These are phyloP conservation scores for Scedosporium dehoogii DNA, from an alignment of 2,329 filamentous ascomycete species.

Conservation along the genomic window DNA sequence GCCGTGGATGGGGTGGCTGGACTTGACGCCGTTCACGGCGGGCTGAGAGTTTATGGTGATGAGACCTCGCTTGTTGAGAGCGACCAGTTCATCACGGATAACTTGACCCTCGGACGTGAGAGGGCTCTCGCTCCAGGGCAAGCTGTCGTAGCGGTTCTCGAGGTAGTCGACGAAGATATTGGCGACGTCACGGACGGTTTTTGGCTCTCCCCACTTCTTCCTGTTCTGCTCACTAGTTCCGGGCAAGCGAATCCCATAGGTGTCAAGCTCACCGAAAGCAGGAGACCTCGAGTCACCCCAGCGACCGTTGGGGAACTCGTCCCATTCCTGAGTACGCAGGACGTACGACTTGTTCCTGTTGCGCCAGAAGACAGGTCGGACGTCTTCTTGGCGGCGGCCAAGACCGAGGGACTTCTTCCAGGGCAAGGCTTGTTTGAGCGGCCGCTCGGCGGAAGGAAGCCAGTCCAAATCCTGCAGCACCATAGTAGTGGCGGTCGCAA, in stretches of 20 bases:
- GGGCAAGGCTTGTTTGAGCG: constrained; percentile 69
- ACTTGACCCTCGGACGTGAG: constrained; percentile 73
- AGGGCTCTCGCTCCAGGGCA: constrained; percentile 90
- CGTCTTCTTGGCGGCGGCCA: constrained; percentile 83
- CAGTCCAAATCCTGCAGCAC: constrained; percentile 83
- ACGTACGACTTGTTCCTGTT: constrained; percentile 96
- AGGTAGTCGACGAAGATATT: constrained; percentile 80
- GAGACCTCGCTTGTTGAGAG: constrained; percentile 76
- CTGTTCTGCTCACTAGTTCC: constrained; percentile 94
- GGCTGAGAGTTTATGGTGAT: constrained; percentile 97
- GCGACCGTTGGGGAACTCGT: constrained; percentile 96
- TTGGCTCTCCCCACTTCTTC: constrained; percentile 85
- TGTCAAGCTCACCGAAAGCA: constrained; percentile 89
- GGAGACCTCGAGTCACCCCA: constrained; percentile 97
- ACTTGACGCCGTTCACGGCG: constrained; percentile 83
- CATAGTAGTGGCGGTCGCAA: constrained; percentile 88
- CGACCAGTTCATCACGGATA: constrained; percentile 67
- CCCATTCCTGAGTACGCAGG: constrained; percentile 93
- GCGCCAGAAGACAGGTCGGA: constrained; percentile 97
- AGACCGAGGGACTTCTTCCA: constrained; percentile 93
- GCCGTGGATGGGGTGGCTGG: constrained; percentile 74
- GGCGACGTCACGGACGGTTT: constrained; percentile 68
- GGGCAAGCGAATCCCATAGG: constrained; percentile 87
- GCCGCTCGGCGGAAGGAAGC: constrained; percentile 66
- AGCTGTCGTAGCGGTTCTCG: constrained; percentile 64